These are phyloP conservation scores for Gelatoporia subvermispora DNA, from an alignment of 768 basidiomycete genomes.

Conservation along the genomic window DNA sequence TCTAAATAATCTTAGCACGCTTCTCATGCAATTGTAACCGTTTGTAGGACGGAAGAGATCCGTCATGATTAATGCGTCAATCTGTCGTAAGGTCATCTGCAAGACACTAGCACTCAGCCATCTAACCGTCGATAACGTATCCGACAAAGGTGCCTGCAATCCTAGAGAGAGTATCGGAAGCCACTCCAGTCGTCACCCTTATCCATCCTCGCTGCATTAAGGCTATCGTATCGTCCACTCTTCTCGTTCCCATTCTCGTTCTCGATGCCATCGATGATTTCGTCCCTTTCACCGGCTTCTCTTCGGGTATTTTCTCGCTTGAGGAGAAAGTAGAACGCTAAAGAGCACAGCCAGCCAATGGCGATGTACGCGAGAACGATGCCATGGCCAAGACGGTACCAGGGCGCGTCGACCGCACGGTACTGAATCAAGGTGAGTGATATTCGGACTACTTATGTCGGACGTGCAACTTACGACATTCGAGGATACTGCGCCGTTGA, in stretches of 20 bases:
- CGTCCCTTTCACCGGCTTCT: slow-evolving; percentile 65
- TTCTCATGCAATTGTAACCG: slow-evolving; percentile 7
- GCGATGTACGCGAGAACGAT: slow-evolving; percentile 67
- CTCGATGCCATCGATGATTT: slow-evolving; percentile 49
- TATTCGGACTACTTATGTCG: not conserved
- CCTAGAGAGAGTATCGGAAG: slow-evolving; percentile 59
- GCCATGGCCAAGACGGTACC: slow-evolving; percentile 67
- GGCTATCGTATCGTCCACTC: slow-evolving; percentile 50
- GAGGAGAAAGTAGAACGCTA: slow-evolving; percentile 42
- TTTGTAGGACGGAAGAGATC: not conserved
- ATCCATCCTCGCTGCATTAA: slow-evolving; percentile 52
- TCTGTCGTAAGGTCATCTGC: not conserved
- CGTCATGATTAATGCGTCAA: slow-evolving; percentile 1
- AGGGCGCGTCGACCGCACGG: slow-evolving; percentile 56
- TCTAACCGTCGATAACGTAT: not conserved
- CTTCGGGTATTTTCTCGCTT: slow-evolving; percentile 56
- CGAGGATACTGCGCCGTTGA: slow-evolving; percentile 64
- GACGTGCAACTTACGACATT: slow-evolving; percentile 50
- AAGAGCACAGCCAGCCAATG: slow-evolving; percentile 54
- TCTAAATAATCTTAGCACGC: slow-evolving; percentile 11
- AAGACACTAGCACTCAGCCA: not conserved
- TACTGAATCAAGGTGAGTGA: slow-evolving; percentile 39
- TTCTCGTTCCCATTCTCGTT: slow-evolving; percentile 34
- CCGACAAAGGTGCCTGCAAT: not conserved
- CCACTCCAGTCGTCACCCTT: slow-evolving; percentile 77